phyloP scores from a whole-genome alignment of 2,329 filamentous ascomycete species.

The Drechslerella coelobrocha region DNA sequence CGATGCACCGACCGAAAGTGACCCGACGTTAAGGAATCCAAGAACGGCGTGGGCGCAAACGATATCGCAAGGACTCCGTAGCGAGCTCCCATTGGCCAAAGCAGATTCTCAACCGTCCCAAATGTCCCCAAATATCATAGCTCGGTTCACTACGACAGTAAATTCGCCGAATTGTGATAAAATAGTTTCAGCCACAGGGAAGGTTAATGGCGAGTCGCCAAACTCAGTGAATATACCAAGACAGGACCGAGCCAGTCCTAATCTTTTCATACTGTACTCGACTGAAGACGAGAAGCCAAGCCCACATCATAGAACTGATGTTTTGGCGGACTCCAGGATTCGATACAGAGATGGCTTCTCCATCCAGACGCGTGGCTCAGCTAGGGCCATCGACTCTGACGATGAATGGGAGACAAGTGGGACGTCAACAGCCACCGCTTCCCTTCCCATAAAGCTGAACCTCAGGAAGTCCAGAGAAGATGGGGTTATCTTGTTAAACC shows the following conservation, averaged over 20 bases:
- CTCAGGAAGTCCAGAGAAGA: not conserved
- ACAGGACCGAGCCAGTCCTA: not conserved
- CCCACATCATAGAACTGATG: constrained; percentile 16
- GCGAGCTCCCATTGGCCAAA: constrained; percentile 21
- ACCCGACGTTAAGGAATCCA: constrained; percentile 25
- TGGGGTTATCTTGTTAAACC: constrained; percentile 8
- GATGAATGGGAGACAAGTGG: constrained; percentile 19
- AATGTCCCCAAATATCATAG: not conserved
- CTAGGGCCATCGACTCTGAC: not conserved
- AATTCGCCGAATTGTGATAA: not conserved
- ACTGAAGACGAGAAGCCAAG: constrained; percentile 38
- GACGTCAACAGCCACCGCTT: constrained; percentile 1
- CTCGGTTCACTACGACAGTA: not conserved
- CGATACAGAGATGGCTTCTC: not conserved
- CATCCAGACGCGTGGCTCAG: not conserved
- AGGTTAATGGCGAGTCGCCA: not conserved
- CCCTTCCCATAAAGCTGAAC: not conserved
- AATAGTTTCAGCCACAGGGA: not conserved
- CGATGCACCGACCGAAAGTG: constrained; percentile 16
- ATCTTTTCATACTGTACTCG: constrained; percentile 30
- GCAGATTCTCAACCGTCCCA: not conserved
- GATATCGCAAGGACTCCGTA: not conserved
- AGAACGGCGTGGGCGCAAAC: constrained; percentile 27
- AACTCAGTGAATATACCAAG: not conserved
- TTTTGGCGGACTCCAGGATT: not conserved